phyloP scores from a whole-genome alignment of 2,329 filamentous ascomycete species.

The Apiospora aurea region DNA sequence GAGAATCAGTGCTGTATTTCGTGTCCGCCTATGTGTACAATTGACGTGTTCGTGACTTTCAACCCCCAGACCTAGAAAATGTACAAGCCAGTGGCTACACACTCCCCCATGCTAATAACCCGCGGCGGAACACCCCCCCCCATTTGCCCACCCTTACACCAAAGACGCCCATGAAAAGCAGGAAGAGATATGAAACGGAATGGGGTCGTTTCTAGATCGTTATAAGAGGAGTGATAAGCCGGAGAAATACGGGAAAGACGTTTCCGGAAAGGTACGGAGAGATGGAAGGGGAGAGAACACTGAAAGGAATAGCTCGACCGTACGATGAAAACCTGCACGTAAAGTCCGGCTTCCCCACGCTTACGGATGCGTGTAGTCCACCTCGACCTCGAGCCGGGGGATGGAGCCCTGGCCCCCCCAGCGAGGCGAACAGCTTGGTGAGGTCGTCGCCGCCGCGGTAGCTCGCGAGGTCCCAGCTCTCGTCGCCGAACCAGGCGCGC shows the following conservation, averaged over 20 bases:
- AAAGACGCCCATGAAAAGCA: not conserved
- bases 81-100: not conserved
- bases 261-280: not conserved
- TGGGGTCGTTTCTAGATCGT: too few relatives aligned
- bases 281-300: not conserved
- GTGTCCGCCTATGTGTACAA: not conserved
- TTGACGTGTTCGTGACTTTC: not conserved
- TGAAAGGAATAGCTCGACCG: not conserved
- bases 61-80: not conserved
- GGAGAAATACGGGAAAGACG: not conserved
- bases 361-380: conserved; percentile 31
- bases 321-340: too few relatives aligned
- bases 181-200: not conserved
- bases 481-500: conserved; percentile 33
- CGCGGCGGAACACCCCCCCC: too few relatives aligned
- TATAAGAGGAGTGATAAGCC: not conserved
- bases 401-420: conserved; percentile 28
- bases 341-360: not conserved
- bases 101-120: not conserved
- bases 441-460: conserved; percentile 41
- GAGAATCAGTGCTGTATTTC: not conserved
- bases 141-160: too few relatives aligned
- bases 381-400: conserved; percentile 40
- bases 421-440: conserved; percentile 35
- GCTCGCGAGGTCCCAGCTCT: conserved; percentile 39